Evolutionary conservation across 2,329 filamentous ascomycete species (phyloP).

Genomic region (Trichophyton rubrum): DNA sequence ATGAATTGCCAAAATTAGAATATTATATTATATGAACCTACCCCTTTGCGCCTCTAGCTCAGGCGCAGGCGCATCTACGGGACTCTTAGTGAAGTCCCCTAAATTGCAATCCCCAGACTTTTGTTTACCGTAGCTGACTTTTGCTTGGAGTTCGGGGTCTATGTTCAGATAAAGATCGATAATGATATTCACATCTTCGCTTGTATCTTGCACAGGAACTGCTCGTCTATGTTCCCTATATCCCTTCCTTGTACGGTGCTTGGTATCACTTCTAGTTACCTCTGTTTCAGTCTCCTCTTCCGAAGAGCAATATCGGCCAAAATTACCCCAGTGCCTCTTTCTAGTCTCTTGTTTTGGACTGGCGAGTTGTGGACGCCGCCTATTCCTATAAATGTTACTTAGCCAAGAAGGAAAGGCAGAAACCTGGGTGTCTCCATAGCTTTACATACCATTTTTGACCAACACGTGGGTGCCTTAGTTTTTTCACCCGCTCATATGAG

Average conservation of each 20-base stretch:
- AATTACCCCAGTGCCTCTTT: no score
- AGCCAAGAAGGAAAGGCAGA: no score
- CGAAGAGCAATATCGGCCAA: no score
- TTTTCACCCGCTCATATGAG: not conserved
- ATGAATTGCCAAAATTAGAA: not conserved
- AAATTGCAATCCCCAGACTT: not conserved
- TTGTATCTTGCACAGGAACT: not conserved
- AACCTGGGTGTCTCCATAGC: no score
- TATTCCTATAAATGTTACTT: no score
- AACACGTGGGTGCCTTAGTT: no score
- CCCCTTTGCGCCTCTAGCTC: not conserved
- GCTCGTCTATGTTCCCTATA: not conserved
- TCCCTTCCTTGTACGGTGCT: not conserved
- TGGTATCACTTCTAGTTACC: not conserved
- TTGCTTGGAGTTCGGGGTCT: not conserved
- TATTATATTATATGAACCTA: not conserved
- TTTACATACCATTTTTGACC: no score
- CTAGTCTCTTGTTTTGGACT: no score
- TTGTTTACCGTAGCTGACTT: not conserved
- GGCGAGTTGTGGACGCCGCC: no score
- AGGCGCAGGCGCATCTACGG: not conserved
- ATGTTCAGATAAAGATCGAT: not conserved
- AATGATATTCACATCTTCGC: not conserved
- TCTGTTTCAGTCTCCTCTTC: no score
- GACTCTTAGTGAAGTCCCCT: not conserved